Evolutionary conservation across 164 flowering plant genomes (phyloP).

Genomic region (Houttuynia cordata): DNA sequence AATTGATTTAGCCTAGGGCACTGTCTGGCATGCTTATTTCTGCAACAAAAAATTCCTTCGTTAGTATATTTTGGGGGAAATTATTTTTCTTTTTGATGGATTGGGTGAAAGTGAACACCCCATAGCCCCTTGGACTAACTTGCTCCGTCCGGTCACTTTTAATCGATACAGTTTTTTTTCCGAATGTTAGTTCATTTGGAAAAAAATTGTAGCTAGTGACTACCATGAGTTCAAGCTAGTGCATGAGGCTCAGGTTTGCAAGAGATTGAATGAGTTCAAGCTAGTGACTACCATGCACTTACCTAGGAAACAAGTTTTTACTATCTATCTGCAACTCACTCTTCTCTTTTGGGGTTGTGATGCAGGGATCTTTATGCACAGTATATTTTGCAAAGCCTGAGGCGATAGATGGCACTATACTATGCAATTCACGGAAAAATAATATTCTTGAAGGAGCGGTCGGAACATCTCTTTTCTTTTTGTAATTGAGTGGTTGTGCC

Average conservation of each 20-base stretch:
- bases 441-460: background rate
- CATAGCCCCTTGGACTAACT: too few relatives aligned
- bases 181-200: too few relatives aligned
- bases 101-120: too few relatives aligned
- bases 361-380: slow-evolving; percentile 45
- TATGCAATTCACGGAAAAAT: background rate
- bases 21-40: too few relatives aligned
- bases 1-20: background rate
- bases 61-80: too few relatives aligned
- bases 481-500: background rate
- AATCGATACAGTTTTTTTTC: too few relatives aligned
- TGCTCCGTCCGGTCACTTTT: too few relatives aligned
- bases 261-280: background rate
- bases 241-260: background rate
- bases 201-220: too few relatives aligned
- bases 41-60: background rate
- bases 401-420: slow-evolving; percentile 14
- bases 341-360: background rate
- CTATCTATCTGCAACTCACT: too few relatives aligned
- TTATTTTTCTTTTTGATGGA: too few relatives aligned
- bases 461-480: background rate
- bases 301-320: background rate
- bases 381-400: slow-evolving; percentile 29
- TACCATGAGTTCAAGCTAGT: too few relatives aligned
- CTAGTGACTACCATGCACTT: too few relatives aligned